Base-by-base conservation (phyloP, 257 asterid species). In the Capsicum rhomboideum region DNA sequence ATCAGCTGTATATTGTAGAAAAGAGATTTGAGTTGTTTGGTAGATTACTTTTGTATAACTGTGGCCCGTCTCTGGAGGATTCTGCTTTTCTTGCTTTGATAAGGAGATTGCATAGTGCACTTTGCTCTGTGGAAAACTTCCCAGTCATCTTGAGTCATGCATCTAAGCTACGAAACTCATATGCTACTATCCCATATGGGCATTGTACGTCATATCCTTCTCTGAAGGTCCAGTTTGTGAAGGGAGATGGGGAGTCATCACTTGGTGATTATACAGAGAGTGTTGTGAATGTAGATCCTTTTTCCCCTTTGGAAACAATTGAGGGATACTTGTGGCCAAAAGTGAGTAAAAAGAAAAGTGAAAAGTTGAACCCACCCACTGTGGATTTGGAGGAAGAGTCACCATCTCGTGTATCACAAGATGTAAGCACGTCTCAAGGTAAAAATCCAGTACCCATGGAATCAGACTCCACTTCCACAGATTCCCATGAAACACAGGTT, bases 11-110 rank as follows among this genome's bases (percentile, higher is more conserved):
- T 50, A 59, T 84, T 20, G 61, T 91, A 66, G 96, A 92, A 78
- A 96, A 88, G 87, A 90, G 97, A 90, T 91, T 93, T 86, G 96
- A 91, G 91, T 86, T 88, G 66, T 90, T 97, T 79, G 98, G 98
- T 79, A 90, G 86, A 59, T 86, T 92, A 67, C 84, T 96, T 64
- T 58, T 93, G 88, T 86, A 92, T 83, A 82, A 79, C 80, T 50
- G 90, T 49, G 93, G 84, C 72, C 56, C 89, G 42, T 49, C 84
- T 78, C 78, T 40, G 34, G 91, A 85, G 87, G 91, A 91, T 82
- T 89, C 83, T 81, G 84, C 92, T 20, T 89, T 93, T 79, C 84
- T 89, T 63, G 87, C 87, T 26, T 75, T 97, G 66, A 69, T 91
- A 72, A 89, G 79, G 75, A 91, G 91, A 86, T 83, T 95, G 63